Evolutionary conservation across 2,329 filamentous ascomycete genomes (phyloP), one percentile per base, ranked within the genome.

Genomic region (Apiospora phragmitis): DNA sequence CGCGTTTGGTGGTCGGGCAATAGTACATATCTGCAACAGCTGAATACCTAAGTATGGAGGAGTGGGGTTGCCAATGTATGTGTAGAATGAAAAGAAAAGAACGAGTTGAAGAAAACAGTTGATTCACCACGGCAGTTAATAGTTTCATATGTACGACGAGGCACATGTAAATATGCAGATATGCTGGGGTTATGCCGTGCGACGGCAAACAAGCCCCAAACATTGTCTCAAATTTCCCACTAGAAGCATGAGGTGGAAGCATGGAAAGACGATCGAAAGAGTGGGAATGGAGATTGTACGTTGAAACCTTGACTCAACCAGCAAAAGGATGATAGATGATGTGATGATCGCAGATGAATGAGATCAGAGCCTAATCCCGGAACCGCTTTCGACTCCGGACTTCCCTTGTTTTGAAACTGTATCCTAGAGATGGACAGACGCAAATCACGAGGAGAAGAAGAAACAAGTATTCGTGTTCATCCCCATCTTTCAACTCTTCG

Each of bases 221-320:
- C 26, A 55, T 18, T 24, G 26, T 55, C 26, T 59, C 51, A 35
- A 59, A 59, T 11, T 59, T n/a, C 51, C 26, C 4, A 59, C 26
- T 55, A 55, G 49, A 29, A 55, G 24, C 43, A 47, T 47, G 21
- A 47, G 18, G n/a, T 55, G 26, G 49, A 29, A 59, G 51, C 51
- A 62, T 62, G 55, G 32, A n/a, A 35, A 38, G 55, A 24, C 18
- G 32, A 59, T 32, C 51, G 29, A 32, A 59, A 35, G 51, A 59
- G 51, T 59, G 51, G 51, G 29, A 59, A 59, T 32, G 29, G 51
- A n/a, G 21, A n/a, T 24, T 32, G 16, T 32, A 32, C 32, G 29
- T 62, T 38, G 55, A 38, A 62, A 62, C 32, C 55, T 62, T 62
- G 55, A 62, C 55, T 62, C 55, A 62, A 62, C 55, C 32, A 38